phyloP scores from a whole-genome alignment of 768 basidiomycete genomes.

The Mycena alexandri region DNA sequence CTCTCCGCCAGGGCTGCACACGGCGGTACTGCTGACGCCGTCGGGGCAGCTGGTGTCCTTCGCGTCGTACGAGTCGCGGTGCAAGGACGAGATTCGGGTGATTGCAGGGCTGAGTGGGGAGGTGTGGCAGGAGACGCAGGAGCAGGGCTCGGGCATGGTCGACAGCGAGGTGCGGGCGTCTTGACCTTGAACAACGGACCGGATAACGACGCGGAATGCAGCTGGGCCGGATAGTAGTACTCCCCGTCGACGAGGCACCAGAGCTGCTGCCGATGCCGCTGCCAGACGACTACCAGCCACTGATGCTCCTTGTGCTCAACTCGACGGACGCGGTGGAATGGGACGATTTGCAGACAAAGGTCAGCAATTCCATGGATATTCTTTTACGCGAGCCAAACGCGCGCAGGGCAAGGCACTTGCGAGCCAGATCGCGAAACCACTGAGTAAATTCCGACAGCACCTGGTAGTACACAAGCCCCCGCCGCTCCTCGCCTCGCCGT shows the following conservation, averaged over 20 bases:
- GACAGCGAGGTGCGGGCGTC: constrained; percentile 77
- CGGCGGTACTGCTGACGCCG: constrained; percentile 77
- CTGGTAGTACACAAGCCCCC: constrained; percentile 47
- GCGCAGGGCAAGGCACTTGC: constrained; percentile 58
- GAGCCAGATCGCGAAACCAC: constrained; percentile 57
- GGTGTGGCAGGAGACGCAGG: constrained; percentile 82
- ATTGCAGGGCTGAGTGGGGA: constrained; percentile 80
- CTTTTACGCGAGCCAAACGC: constrained; percentile 19
- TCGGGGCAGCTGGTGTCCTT: constrained; percentile 81
- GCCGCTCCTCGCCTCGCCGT: no score
- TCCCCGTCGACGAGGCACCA: constrained; percentile 66
- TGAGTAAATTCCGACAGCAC: constrained; percentile 57
- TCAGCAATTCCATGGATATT: constrained; percentile 40
- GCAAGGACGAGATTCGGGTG: constrained; percentile 82
- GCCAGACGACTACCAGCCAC: constrained; percentile 58
- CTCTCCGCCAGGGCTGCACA: constrained; percentile 72
- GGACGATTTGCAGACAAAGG: constrained; percentile 75
- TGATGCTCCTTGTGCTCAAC: constrained; percentile 80
- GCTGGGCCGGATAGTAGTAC: constrained; percentile 79
- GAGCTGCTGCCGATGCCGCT: constrained; percentile 39
- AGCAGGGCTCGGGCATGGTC: constrained; percentile 76
- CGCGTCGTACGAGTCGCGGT: constrained; percentile 64
- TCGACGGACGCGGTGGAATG: constrained; percentile 72
- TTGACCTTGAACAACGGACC: no score
- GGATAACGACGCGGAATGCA: constrained; percentile 40